Evolutionary conservation across 2,329 filamentous ascomycete species (phyloP), one percentile per base, ranked within the genome.

Genomic region (Penicillium italicum): DNA sequence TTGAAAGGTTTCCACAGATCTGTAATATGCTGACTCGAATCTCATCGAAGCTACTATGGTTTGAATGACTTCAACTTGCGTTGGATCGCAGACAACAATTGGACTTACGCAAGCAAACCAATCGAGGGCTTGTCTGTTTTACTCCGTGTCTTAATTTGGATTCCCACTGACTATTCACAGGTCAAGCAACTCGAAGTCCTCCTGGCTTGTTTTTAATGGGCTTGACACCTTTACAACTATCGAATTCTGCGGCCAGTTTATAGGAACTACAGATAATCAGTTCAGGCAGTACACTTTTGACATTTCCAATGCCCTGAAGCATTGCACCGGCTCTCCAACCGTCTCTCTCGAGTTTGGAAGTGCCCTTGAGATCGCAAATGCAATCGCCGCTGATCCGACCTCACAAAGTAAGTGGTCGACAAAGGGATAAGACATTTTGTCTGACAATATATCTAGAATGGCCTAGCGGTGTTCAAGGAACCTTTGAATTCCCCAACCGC

Each of bases 211-310:
- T 0, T 86, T 86, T 70, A 79, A 86, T 53, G 84, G 84, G 7
- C 73, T 86, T 2, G 84, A 87, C 59, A 86, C 84, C 0, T 85
- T 85, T 61, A 75, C 82, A 6, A 79, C 78, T 10, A 78, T 87
- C 43, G 73, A 76, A 7, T 73, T 86, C 34, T 86, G 84, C 59
- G 79, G 76, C 0, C 67, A 81, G 22, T 71, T 77, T 50, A 76
- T 86, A 4, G 83, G 80, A 2, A 76, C 75, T 7, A 85, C 84
- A 0, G 77, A 85, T 62, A 86, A 86, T 57, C 84, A 86, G 64
- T 86, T 86, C 62, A 76, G 83, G 1, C 83, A 86, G 63, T 86
- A 83, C 67, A 77, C 76, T 38, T 85, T 85, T 56, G 79, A 86
- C 45, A 74, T 86, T 3, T 79, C 82, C 0, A 62, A 74, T 5